Evolutionary conservation across 345 rosid species (phyloP), one percentile per base, ranked within the genome.

Genomic region (Citrus medica): DNA sequence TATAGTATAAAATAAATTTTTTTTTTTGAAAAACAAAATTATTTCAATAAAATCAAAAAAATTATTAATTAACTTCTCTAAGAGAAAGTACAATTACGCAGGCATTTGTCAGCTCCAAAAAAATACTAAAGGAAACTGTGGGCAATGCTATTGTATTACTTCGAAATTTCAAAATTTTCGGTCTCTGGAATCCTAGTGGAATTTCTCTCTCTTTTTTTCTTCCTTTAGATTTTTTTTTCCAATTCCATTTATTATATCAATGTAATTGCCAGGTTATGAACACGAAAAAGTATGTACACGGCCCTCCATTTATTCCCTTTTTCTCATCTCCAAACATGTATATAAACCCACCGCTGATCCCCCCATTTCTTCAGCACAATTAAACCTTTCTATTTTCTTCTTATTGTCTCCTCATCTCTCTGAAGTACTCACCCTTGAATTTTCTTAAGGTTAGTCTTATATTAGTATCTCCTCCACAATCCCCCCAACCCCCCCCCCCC

Each of bases 271-370:
- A 80, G 87, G 86, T 83, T 87, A 86, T 81, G 86, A 85, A 85
- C 78, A 86, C 89, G 87, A 88, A 87, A 91, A 89, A 86, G 80
- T 79, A 56, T 17, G 37, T 27, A 77, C 78, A 67, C 84, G 81
- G 76, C 86, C 87, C 80, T 88, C 86, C 86, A 79, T 81, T 80
- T 81, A 74, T 82, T 86, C 84, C 42, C 76, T 80, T 79, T 80
- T 81, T 19, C 78, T 69, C 51, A 35, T 73, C 73, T 78, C 86
- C 66, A 69, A 61, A 30, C 71, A 69, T 83, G 80, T 87, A 91
- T 89, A 83, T 87, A 89, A 25, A 64, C 74, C 77, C 70, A 78
- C 72, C 83, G 58, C 13, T 30, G 53, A 67, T 70, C 27, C 5
- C 5, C 73, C 14, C 84, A 64, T 78, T 75, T 65, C 83, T 69